phyloP scores from a whole-genome alignment of 73 alveolate genomes.

The Tetrahymena malaccensis region DNA sequence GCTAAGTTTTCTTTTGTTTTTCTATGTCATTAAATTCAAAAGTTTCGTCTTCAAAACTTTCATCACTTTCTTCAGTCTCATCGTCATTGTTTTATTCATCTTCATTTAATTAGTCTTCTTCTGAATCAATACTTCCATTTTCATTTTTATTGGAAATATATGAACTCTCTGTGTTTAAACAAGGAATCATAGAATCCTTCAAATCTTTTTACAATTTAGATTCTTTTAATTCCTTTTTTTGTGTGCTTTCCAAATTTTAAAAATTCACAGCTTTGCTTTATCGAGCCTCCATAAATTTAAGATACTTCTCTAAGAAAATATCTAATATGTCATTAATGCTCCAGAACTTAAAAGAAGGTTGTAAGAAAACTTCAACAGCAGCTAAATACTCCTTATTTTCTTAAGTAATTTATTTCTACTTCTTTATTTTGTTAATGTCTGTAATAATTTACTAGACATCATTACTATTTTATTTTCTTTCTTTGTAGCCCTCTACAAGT shows the following conservation, averaged over 20 bases:
- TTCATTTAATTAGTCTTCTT: background rate
- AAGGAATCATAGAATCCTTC: background rate
- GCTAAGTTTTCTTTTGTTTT: background rate
- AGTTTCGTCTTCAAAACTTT: background rate
- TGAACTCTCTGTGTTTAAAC: background rate
- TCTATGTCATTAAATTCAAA: background rate
- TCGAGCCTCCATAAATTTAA: background rate
- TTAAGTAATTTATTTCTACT: background rate
- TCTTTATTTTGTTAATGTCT: background rate
- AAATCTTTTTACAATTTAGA: background rate
- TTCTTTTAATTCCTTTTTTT: too few species aligned
- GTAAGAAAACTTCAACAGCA: background rate
- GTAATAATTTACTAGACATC: background rate
- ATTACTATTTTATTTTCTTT: background rate
- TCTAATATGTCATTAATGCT: background rate
- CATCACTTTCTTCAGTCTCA: background rate
- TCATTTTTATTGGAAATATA: background rate
- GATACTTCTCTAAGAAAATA: background rate
- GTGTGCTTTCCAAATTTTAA: background rate
- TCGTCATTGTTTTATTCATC: background rate
- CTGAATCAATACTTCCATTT: background rate
- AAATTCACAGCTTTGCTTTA: background rate
- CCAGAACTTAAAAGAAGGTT: background rate
- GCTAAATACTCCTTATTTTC: background rate
- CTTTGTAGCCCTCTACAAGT: background rate